Base-by-base conservation (phyloP, 495 filamentous ascomycete genomes). In the Lindgomyces ingoldianus region DNA sequence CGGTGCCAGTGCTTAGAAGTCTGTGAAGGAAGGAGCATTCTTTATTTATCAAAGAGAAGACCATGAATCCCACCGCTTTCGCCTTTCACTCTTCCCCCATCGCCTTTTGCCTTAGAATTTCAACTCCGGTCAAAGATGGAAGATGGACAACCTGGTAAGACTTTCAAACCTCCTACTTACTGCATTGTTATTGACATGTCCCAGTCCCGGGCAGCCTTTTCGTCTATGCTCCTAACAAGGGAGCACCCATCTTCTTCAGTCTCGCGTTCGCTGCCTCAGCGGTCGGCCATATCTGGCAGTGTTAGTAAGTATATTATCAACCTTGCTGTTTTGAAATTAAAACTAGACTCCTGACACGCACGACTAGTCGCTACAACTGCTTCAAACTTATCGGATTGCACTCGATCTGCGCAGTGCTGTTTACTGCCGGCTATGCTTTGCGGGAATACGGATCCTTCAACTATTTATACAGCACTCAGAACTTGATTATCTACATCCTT, bases 361-460 rank as follows among this genome's bases (percentile, higher is more conserved):
- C 24, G 8, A 22, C 22, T 11, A 79, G 76, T 51, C 77, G 73
- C 64, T 84, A 79, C 74, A 78, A 76, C 53, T 77, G 67, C 18
- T 79, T 77, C 77, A 78, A 76, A 73, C 81, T 83, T 72, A 85
- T 79, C 25, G 85, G 77, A 64, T 76, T 84, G 8, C 65, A 83
- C 1, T 81, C 83, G 26, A 83, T 81, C 79, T 77, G 33, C 75
- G 66, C 74, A 3, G 42, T 74, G 10, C n/a, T 80, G 0, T 82
- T 88, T 71, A 79, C 77, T 0, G 78, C 69, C 16, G 88, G 88
- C 46, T 91, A 86, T 67, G 74, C 85, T 22, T 67, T 83, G 42
- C 80, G 88, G 0, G 78, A 78, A 45, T 58, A 85, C 3, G 84
- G 81, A 8, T 84, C 86, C 33, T 85, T 81, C 42, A 72, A 87